phyloP scores from a whole-genome alignment of 2,329 filamentous ascomycete genomes.

The Penicillium olsonii region DNA sequence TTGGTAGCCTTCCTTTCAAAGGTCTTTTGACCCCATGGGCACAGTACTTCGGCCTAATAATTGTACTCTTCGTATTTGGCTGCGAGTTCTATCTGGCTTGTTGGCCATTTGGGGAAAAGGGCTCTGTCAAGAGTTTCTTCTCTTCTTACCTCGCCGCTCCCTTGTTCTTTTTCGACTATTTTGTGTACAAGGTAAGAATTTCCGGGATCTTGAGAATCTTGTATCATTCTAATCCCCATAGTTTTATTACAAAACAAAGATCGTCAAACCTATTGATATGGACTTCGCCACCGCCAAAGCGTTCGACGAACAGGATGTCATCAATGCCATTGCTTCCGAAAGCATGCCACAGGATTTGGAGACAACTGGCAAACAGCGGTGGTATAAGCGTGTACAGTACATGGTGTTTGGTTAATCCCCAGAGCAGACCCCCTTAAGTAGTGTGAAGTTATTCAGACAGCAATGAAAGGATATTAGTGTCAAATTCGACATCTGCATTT shows the following conservation, averaged over 20 bases:
- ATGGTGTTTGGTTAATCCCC: conserved; percentile 19
- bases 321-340: conserved; percentile 12
- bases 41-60: conserved; percentile 26
- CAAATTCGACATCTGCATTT: conserved; percentile 7
- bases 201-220: background rate
- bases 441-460: background rate
- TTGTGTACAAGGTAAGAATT: conserved; percentile 25
- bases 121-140: conserved; percentile 34
- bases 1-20: conserved; percentile 26
- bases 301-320: conserved; percentile 27
- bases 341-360: background rate
- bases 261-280: conserved; percentile 24
- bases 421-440: no score
- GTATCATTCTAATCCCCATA: background rate
- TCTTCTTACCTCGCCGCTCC: conserved; percentile 35
- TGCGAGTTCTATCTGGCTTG: conserved; percentile 37
- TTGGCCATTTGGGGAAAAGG: conserved; percentile 32
- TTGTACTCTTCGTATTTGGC: conserved; percentile 32
- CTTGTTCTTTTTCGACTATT: conserved; percentile 33
- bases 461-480: conserved; percentile 6
- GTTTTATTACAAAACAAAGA: conserved; percentile 25
- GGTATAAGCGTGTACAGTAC: conserved; percentile 17
- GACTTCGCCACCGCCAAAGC: conserved; percentile 24
- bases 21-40: conserved; percentile 27
- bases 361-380: conserved; percentile 1